Conservation (phyloP, 2,329 filamentous ascomycete species). For the Ophiobolus disseminans region DNA sequence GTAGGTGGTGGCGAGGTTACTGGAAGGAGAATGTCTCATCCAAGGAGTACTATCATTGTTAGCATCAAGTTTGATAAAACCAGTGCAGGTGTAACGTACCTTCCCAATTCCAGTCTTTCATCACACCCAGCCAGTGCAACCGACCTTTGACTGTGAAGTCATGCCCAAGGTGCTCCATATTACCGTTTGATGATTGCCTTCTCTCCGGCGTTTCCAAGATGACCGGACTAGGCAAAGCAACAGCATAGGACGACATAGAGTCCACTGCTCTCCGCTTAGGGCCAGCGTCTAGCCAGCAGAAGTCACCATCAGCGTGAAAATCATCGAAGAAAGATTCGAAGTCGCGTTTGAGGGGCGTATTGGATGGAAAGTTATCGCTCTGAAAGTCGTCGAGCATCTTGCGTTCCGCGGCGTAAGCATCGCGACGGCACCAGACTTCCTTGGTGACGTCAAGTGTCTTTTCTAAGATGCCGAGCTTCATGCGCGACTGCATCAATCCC, state of each 20-base stretch:
- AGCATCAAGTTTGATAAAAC: slow-evolving; percentile 5
- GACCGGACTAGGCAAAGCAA: slow-evolving; percentile 2
- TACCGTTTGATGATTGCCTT: slow-evolving; percentile 5
- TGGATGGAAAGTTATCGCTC: slow-evolving; percentile 13
- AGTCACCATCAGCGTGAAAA: slow-evolving; percentile 20
- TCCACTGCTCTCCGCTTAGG: slow-evolving; percentile 33
- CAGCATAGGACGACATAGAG: slow-evolving; percentile 1
- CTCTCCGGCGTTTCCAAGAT: not conserved
- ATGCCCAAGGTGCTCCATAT: slow-evolving; percentile 57
- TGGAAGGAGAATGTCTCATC: slow-evolving; percentile 13
- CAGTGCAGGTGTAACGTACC: slow-evolving; percentile 56
- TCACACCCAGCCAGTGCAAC: slow-evolving; percentile 74
- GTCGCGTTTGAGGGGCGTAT: slow-evolving; percentile 29
- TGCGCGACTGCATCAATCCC: slow-evolving; percentile 65
- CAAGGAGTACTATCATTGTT: slow-evolving; percentile 28
- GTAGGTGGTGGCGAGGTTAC: not conserved
- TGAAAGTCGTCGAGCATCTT: slow-evolving; percentile 9
- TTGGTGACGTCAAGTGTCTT: slow-evolving; percentile 69
- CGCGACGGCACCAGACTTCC: slow-evolving; percentile 71
- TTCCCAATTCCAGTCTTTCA: slow-evolving; percentile 77
- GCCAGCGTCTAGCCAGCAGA: slow-evolving; percentile 29
- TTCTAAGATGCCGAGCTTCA: slow-evolving; percentile 73
- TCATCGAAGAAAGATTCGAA: slow-evolving; percentile 30
- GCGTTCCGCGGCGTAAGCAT: slow-evolving; percentile 56
- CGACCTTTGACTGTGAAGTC: slow-evolving; percentile 70